Evolutionary conservation across 140 eudicot species (phyloP).

Genomic region (Eryngium alpinum): DNA sequence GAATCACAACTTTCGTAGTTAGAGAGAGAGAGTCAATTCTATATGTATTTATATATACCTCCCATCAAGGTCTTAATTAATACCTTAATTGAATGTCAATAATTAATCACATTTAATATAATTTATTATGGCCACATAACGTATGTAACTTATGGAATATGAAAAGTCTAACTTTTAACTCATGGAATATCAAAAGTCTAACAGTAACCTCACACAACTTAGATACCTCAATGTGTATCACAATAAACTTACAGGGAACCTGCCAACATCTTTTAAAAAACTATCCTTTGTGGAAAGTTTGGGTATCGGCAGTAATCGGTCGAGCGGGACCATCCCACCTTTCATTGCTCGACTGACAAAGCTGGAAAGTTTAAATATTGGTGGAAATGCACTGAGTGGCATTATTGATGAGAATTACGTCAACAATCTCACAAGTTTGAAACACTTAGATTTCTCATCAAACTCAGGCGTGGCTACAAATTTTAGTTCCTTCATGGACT

Average conservation of each 20-base stretch:
- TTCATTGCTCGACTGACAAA: not conserved
- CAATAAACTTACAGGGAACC: not conserved
- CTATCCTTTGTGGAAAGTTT: not conserved
- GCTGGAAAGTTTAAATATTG: not conserved
- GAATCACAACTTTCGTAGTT: too few species aligned
- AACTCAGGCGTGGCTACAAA: not conserved
- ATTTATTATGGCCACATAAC: too few species aligned
- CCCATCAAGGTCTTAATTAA: too few species aligned
- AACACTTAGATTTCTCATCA: not conserved
- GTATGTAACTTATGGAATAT: too few species aligned
- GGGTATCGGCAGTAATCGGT: not conserved
- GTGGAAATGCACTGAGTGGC: not conserved
- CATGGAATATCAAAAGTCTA: too few species aligned
- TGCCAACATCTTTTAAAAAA: not conserved
- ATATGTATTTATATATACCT: too few species aligned
- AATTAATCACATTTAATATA: too few species aligned
- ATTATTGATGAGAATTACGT: not conserved
- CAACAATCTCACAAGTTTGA: not conserved
- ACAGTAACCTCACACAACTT: not conserved
- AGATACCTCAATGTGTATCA: not conserved
- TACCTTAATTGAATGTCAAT: too few species aligned
- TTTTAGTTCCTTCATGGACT: not conserved
- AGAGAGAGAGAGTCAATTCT: too few species aligned
- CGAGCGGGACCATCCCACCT: not conserved
- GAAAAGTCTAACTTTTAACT: too few species aligned